Evolutionary conservation across 768 basidiomycete genomes (phyloP), one percentile per base, ranked within the genome.

Genomic region (Auriscalpium orientale): DNA sequence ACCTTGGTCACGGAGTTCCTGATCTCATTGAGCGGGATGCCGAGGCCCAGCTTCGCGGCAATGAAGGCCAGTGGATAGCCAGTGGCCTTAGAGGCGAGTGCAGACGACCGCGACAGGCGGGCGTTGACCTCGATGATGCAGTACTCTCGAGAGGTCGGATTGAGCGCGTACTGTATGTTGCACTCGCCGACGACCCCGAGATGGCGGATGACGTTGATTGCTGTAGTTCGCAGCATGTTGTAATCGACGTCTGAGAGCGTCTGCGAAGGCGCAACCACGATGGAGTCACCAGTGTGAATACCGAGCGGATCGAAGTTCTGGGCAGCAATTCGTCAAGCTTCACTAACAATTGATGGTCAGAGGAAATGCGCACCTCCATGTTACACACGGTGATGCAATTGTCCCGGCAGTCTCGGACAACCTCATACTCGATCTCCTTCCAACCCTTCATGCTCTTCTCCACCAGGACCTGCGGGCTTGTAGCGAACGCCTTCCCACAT

Each of bases 351-450:
- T 53, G 45, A 48, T n/a, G 37, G 28, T 18, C 13, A 11, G 49
- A 47, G 4, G n/a, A 10, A 68, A n/a, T 18, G 53, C 87, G 56
- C 49, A 94, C 95, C 90, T 99, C 95, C 95, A 99, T 99, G 76
- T 99, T 99, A 74, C 95, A 99, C 60, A 98, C 95, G 1, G 95
- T 95, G 74, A 98, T 98, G 68, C 95, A 98, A 69, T 99, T 99
- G 68, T 98, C 91, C 59, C 91, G 80, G 74, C 94, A 98, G 72
- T 99, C 95, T 57, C 95, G 81, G 11, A 98, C 95, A 50, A 99
- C 95, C 68, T 99, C 95, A 64, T 99, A 99, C 75, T 99, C 95
- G 62, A 99, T 95, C 77, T 99, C 95, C 74, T 99, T 98, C 95
- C 95, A 99, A 2, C 95, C 95, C 74, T 98, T 98, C 95, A 98